Evolutionary conservation across 148 eudicot genomes (phyloP), one percentile per base, ranked within the genome.

Genomic region (Rhododendron mucronatum): DNA sequence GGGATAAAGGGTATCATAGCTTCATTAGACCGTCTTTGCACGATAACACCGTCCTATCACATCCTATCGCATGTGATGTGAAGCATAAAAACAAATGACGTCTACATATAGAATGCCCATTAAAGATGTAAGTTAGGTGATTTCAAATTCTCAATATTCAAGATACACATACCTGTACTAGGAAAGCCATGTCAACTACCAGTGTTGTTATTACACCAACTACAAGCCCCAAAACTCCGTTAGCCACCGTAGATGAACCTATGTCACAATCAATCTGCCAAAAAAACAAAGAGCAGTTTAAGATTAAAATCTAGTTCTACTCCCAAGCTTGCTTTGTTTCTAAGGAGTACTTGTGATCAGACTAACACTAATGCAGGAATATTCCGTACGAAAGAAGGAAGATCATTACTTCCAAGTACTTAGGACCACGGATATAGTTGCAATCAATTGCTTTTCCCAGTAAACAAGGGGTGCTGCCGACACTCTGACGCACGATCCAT

Each of bases 131-230:
- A 20, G 47, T 61, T 1, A 23, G 39, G 37, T 6, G 51, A 83
- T 83, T 18, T 16, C n/a, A 15, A 74, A 35, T 69, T 12, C 16
- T 65, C 47, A 61, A 7, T 16, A 88, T 1, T 9, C 48, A 78
- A 28, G 45, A 87, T n/a, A 50, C 10, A 85, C 76, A 86, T 94
- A 97, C 99, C 98, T 97, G 99, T 86, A 97, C 93, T 87, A 97
- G 98, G 90, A 97, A 97, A 87, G 99, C 99, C 98, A 97, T 95
- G 85, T 97, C 99, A 87, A 97, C 99, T 78, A 97, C 99, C 90
- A 97, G 91, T 83, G 98, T 90, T 26, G 98, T 97, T 82, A 97
- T 95, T 78, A 94, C 98, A 82, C 99, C 99, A 90, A 95, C 75
- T 63, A 97, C 99, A 87, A 97, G 96, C 78, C 99, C 99, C 93